Evolutionary conservation across 495 filamentous ascomycete genomes (phyloP), one percentile per base, ranked within the genome.

Genomic region (Neurospora sp.): DNA sequence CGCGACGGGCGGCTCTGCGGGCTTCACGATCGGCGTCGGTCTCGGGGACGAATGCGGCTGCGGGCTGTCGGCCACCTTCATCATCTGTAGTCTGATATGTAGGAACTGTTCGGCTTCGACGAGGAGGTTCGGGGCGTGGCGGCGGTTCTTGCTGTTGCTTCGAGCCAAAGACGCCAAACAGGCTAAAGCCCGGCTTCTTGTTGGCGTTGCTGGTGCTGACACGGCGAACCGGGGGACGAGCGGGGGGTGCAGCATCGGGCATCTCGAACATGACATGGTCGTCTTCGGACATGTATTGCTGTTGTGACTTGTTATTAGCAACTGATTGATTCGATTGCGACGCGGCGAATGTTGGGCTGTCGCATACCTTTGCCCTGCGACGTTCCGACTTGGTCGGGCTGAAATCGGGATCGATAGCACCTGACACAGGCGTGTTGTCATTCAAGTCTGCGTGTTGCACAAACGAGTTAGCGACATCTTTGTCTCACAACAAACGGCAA

Each of bases 11-110:
- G 3, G 83, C 86, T 14, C 86, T 85, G 44, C 86, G 85, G 10
- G 85, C 86, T 73, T 89, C 87, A 20, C 85, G 84, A 37, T 89
- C 85, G 37, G 81, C 80, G 37, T 87, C 86, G 0, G 81, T 80
- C 39, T 80, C 79, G 53, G 53, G 53, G 53, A 65, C 53, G 27
- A 65, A 65, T 65, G 53, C 53, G 12, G 53, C 53, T 4, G 73
- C 73, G 12, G 44, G 69, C 1, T 71, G 74, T 10, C 76, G 74
- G 20, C 69, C 75, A 38, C 81, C 73, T 35, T 85, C 83, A 16
- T 84, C 83, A 22, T 85, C 83, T 1, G 82, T 82, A 2, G 78
- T 80, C 27, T 79, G 73, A 70, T 82, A 82, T 35, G 84, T 85
- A 39, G 53, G 53, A 65, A 35, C 53, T 8, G 53, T 65, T 65